Evolutionary conservation across 305 asterid genomes (phyloP).

Genomic region (Salvia sclarea): DNA sequence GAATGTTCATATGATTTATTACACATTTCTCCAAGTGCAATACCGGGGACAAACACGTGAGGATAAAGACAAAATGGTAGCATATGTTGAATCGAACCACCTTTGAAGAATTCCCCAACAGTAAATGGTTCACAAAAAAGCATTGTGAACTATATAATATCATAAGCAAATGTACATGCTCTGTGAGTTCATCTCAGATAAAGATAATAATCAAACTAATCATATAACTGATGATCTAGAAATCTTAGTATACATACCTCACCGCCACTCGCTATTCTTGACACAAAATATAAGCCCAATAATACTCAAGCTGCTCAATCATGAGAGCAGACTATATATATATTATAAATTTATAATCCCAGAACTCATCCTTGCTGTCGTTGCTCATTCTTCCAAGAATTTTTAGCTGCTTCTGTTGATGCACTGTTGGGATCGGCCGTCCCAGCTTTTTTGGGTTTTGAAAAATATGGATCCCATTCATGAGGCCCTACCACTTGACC

Average conservation of each 20-base stretch:
- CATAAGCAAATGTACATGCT: background rate
- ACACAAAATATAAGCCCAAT: background rate
- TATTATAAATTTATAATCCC: background rate
- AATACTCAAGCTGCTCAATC: background rate
- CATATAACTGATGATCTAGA: constrained; percentile 1
- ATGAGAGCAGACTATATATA: background rate
- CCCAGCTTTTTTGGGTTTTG: constrained; percentile 45
- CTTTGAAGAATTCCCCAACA: background rate
- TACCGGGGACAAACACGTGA: too few relatives aligned
- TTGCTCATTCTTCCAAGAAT: constrained; percentile 61
- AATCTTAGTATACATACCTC: constrained; percentile 24
- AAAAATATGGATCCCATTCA: constrained; percentile 87
- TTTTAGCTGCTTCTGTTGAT: constrained; percentile 56
- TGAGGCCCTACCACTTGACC: constrained; percentile 56
- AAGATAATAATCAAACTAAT: constrained; percentile 19
- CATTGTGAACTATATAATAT: background rate
- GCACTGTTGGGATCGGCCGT: constrained; percentile 41
- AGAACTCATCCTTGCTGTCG: constrained; percentile 39
- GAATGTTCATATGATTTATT: too few relatives aligned
- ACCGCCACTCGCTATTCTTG: background rate
- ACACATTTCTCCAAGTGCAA: too few relatives aligned
- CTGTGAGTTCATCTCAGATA: background rate
- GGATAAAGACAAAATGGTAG: background rate
- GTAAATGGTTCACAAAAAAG: background rate
- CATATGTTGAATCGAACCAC: background rate